Conservation (phyloP, 495 filamentous ascomycete genomes). For the Aspergillus ostianus region DNA sequence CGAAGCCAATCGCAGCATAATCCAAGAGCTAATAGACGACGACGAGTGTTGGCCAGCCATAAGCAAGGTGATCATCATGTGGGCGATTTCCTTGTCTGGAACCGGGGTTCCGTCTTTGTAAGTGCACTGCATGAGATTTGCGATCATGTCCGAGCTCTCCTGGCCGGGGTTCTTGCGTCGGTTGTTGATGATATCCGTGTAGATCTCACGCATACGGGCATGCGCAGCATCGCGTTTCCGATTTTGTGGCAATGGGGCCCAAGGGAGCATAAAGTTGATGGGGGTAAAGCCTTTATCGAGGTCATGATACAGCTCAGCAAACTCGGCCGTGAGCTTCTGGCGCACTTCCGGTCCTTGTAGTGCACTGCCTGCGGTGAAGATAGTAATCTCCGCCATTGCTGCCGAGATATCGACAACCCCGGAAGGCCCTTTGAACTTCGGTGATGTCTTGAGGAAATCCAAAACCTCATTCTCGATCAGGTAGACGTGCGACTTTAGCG, state of each 20-base stretch:
- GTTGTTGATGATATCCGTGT: conserved; percentile 70
- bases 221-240: conserved; percentile 76
- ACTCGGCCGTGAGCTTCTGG: conserved; percentile 59
- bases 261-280: conserved; percentile 82
- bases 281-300: conserved; percentile 82
- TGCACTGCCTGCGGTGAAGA: conserved; percentile 77
- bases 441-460: conserved; percentile 61
- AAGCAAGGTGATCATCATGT: conserved; percentile 88
- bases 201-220: conserved; percentile 69
- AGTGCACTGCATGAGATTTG: conserved; percentile 72
- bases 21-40: conserved; percentile 77
- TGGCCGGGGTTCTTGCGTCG: conserved; percentile 49
- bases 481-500: conserved; percentile 74
- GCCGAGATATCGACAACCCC: conserved; percentile 64
- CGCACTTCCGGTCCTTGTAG: conserved; percentile 82
- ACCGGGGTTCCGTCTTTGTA: conserved; percentile 73
- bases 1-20: conserved; percentile 73
- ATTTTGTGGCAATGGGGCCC: conserved; percentile 84
- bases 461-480: conserved; percentile 75
- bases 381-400: conserved; percentile 79
- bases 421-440: conserved; percentile 64
- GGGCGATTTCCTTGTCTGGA: conserved; percentile 78
- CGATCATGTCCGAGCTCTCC: conserved; percentile 70
- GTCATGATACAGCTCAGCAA: conserved; percentile 77
- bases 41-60: conserved; percentile 92